Evolutionary conservation across 2,329 filamentous ascomycete species (phyloP), one percentile per base, ranked within the genome.

Genomic region (Colletotrichum truncatum): DNA sequence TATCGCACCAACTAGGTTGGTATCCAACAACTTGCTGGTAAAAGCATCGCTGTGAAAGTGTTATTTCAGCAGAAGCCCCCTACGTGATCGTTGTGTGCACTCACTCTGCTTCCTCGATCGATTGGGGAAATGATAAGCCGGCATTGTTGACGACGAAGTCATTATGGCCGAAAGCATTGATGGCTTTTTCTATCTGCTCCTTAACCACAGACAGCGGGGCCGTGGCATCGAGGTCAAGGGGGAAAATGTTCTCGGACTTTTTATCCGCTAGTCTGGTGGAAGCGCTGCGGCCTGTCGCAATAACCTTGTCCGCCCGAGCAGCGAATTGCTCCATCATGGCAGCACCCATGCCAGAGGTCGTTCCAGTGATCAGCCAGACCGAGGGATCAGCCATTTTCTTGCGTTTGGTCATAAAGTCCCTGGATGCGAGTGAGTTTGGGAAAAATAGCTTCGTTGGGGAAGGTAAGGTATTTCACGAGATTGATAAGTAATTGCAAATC

Each of bases 231-330:
- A 78, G 70, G 2, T 73, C 69, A 0, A 83, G 79, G 58, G 87
- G 83, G 0, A 74, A 76, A 6, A 74, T 48, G 36, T 67, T 66
- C 11, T 72, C 68, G 14, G 74, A 70, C 34, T 72, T 64, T 53
- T 73, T 67, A 23, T 71, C 56, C 16, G 86, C 80, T 1, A 88
- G 78, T 7, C 80, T 78, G 11, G 84, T 79, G 67, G 81, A 69
- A 8, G 74, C 71, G 32, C 84, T 79, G 12, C 85, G 79, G 16
- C 84, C 84, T 10, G 84, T 78, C 2, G 76, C 79, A 26, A 83
- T 80, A 10, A 87, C 81, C 49, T 79, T 78, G 28, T 78, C 74
- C 18, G 82, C 81, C 45, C 76, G 72, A 11, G 74, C 56, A 56
- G 85, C 69, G 41, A 86, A 72, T n/a, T 76, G 80, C 54, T 80